phyloP scores from a whole-genome alignment of 345 rosid species.

The Eutrema heterophyllum region DNA sequence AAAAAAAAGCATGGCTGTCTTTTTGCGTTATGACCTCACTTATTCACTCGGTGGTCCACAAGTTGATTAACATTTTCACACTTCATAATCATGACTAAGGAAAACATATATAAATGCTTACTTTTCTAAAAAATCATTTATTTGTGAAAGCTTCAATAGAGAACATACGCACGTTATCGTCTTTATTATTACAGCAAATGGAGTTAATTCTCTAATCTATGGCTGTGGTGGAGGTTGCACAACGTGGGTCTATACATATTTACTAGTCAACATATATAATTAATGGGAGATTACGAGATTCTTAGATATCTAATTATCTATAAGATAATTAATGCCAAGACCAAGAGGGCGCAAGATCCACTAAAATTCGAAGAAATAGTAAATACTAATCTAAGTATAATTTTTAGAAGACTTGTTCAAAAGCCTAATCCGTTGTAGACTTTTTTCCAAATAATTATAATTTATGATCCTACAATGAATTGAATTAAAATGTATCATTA shows the following conservation, averaged over 20 bases:
- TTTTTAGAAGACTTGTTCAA: not conserved
- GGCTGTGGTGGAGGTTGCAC: constrained; percentile 13
- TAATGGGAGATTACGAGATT: not conserved
- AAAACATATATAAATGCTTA: not conserved
- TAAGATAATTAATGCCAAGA: not conserved
- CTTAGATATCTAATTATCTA: not conserved
- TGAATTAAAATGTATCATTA: not conserved
- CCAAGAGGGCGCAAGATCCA: not conserved
- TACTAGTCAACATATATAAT: not conserved
- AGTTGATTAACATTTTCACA: not conserved
- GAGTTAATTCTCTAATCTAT: constrained; percentile 2
- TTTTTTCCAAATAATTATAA: not conserved
- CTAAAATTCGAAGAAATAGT: not conserved
- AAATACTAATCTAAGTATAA: not conserved
- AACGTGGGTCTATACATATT: constrained; percentile 19
- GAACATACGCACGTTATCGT: constrained; percentile 5
- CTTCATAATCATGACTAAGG: not conserved
- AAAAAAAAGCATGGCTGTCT: not conserved
- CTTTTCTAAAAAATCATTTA: not conserved
- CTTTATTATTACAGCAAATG: not conserved
- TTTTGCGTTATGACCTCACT: not conserved
- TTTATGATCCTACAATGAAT: not conserved
- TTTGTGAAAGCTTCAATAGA: not conserved
- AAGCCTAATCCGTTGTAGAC: not conserved
- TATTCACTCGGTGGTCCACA: constrained; percentile 15